A percentile compares a stretch with the other conserved stretches of the same genome.
Conservation (phyloP, 2,329 filamentous ascomycete genomes). For the Aspergillus sp. region DNA sequence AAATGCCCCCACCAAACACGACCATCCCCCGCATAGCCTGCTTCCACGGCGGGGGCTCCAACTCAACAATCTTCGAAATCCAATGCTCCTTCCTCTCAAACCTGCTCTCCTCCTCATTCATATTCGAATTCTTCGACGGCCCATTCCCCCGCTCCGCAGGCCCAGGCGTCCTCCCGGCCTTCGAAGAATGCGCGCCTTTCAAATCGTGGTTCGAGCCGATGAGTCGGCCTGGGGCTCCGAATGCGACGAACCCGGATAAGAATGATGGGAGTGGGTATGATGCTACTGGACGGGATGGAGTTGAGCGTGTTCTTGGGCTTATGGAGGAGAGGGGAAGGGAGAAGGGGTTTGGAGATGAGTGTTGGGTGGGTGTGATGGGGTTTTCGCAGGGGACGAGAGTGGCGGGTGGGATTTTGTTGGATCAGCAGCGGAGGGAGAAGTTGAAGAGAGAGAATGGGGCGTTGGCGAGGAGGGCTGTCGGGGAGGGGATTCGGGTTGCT, state of each 20-base stretch:
- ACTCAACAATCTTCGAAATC: conserved; percentile 16
- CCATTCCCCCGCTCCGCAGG: conserved; percentile 18
- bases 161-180: conserved; percentile 23
- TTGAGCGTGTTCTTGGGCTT: conserved; percentile 18
- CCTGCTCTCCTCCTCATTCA: conserved; percentile 15
- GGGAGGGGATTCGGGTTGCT: conserved; percentile 1
- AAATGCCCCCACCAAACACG: not conserved
- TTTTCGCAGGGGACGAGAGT: conserved; percentile 23
- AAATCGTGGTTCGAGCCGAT: conserved; percentile 22
- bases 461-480: not conserved
- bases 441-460: not conserved
- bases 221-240: too few relatives aligned
- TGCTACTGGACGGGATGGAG: conserved; percentile 14
- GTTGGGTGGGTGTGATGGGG: conserved; percentile 24
- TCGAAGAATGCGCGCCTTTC: conserved; percentile 17
- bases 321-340: conserved; percentile 13
- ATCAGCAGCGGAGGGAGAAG: conserved; percentile 19
- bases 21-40: conserved; percentile 22
- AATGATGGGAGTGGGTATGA: conserved; percentile 24
- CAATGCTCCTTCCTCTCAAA: conserved; percentile 20
- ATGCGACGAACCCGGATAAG: not conserved
- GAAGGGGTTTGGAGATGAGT: conserved; percentile 6
- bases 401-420: conserved; percentile 19
- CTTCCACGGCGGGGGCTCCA: conserved; percentile 25
- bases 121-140: conserved; percentile 22